Percentiles rank a stretch among this genome's conserved stretches.
Conservation (phyloP, 2,329 filamentous ascomycete genomes). For the Pseudofabraea citricarpa region DNA sequence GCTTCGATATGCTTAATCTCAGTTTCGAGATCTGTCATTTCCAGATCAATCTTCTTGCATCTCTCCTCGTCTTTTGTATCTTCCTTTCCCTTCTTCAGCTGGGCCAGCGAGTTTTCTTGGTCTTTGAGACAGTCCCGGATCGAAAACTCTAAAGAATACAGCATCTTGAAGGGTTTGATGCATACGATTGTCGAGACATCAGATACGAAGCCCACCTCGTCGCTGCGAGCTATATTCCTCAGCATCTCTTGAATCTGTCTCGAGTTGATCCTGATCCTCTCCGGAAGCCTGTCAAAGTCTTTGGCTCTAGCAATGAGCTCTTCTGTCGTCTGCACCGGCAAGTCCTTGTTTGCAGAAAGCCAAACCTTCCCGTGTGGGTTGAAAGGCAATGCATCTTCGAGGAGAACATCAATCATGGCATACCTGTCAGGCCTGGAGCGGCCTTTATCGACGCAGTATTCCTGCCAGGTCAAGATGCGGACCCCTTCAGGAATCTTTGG, state of each 20-base stretch:
- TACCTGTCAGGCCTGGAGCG: neutral
- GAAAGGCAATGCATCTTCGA: neutral
- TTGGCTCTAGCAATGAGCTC: neutral
- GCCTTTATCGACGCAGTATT: neutral
- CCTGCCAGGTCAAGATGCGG: neutral
- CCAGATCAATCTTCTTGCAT: neutral
- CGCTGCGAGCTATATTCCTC: neutral
- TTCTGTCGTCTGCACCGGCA: neutral
- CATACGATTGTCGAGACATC: neutral
- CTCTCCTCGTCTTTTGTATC: neutral
- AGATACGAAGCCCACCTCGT: neutral
- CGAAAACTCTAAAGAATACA: neutral
- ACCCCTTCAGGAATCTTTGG: neutral
- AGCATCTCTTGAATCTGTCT: neutral
- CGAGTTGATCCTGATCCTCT: neutral
- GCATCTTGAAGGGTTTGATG: slow-evolving; percentile 2
- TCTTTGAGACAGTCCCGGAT: neutral
- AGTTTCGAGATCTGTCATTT: neutral
- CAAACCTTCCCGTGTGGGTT: neutral
- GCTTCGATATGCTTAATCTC: neutral
- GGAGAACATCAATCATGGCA: neutral
- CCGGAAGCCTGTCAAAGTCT: neutral
- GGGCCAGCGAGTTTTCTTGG: neutral
- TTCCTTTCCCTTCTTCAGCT: neutral
- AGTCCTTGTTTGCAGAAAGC: neutral